phyloP scores from a whole-genome alignment of 2,329 filamentous ascomycete genomes.

The Bipolaris cookei region DNA sequence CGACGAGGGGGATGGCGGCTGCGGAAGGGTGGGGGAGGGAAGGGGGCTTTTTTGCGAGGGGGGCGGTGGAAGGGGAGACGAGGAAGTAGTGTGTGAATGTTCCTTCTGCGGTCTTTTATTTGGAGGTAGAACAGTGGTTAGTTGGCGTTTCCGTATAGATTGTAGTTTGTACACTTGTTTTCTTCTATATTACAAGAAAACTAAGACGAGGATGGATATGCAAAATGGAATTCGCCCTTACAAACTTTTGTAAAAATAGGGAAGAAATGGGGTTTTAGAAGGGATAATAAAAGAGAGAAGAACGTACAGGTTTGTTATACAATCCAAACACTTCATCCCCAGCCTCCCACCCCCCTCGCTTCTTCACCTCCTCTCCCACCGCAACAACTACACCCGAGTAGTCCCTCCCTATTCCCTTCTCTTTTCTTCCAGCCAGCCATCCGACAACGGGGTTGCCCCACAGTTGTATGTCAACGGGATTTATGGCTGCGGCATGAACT shows the following conservation, averaged over 20 bases:
- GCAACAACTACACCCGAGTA: slow-evolving; percentile 53
- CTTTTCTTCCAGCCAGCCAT: slow-evolving; percentile 31
- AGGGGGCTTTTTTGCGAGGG: slow-evolving; percentile 33
- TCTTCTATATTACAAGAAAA: no score
- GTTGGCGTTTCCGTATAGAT: no score
- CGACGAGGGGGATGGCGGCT: slow-evolving; percentile 47
- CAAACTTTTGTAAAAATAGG: no score
- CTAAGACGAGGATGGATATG: no score
- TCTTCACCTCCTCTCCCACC: slow-evolving; percentile 28
- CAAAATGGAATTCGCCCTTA: no score
- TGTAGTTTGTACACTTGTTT: no score
- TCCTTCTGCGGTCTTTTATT: slow-evolving; percentile 33
- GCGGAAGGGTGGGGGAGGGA: slow-evolving; percentile 30
- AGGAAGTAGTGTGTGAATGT: slow-evolving; percentile 38
- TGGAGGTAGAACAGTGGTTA: no score
- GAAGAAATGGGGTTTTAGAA: not conserved
- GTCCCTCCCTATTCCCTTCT: slow-evolving; percentile 54
- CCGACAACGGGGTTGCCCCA: slow-evolving; percentile 45
- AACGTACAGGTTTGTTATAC: slow-evolving; percentile 24
- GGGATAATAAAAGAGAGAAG: not conserved
- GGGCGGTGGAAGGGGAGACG: slow-evolving; percentile 23
- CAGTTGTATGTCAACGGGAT: slow-evolving; percentile 52
- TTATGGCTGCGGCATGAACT: slow-evolving; percentile 55
- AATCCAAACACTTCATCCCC: slow-evolving; percentile 38
- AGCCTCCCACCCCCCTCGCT: slow-evolving; percentile 21